phyloP scores from a whole-genome alignment of 306 rosid genomes.

The Prunus mume region DNA sequence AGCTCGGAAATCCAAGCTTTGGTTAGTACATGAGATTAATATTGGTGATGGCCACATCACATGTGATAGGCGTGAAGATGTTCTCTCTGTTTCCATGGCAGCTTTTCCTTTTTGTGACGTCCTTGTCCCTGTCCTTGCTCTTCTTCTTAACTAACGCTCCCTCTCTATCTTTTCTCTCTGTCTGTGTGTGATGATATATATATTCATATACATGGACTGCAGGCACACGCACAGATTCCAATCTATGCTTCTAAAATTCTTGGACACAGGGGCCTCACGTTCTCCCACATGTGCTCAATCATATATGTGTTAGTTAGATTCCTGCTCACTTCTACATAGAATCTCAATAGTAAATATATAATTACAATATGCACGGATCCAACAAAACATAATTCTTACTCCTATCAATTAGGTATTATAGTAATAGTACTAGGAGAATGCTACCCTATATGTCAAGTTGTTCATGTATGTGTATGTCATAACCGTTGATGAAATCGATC shows the following conservation, averaged over 20 bases:
- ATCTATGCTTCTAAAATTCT: slow-evolving; percentile 32
- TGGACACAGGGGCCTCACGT: slow-evolving; percentile 34
- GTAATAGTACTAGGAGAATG: too few relatives aligned
- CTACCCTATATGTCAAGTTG: too few relatives aligned
- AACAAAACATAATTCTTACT: not conserved
- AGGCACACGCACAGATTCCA: slow-evolving; percentile 37
- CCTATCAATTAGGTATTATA: not conserved
- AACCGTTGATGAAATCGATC: too few relatives aligned
- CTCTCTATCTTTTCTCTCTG: slow-evolving; percentile 1
- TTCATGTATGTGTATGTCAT: too few relatives aligned
- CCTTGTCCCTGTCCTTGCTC: slow-evolving; percentile 14
- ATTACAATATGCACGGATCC: not conserved
- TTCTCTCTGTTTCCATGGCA: slow-evolving; percentile 61
- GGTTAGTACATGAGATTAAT: not conserved
- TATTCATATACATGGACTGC: not conserved
- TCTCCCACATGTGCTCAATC: slow-evolving; percentile 63
- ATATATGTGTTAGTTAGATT: slow-evolving; percentile 36
- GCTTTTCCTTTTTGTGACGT: slow-evolving; percentile 74
- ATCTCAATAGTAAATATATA: not conserved
- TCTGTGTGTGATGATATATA: too few relatives aligned
- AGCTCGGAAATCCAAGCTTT: slow-evolving; percentile 54
- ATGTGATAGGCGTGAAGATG: slow-evolving; percentile 73
- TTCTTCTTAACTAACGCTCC: not conserved
- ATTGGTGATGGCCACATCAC: slow-evolving; percentile 44
- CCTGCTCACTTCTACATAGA: slow-evolving; percentile 14